These are phyloP conservation scores for Talinum fruticosum DNA, from an alignment of 148 eudicot genomes.

Conservation along the genomic window DNA sequence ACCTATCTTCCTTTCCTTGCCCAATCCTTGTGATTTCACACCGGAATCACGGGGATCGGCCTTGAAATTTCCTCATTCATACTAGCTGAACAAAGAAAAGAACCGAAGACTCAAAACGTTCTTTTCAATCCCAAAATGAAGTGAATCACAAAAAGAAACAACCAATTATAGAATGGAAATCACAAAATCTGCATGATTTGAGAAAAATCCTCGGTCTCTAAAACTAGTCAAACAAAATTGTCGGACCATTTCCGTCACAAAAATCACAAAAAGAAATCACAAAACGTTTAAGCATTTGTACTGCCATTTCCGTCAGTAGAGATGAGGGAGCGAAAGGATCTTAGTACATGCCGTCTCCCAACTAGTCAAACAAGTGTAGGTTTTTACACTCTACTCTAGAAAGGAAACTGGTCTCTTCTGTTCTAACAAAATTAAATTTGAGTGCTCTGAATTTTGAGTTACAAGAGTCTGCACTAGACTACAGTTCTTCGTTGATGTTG, in stretches of 20 bases:
- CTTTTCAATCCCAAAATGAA: background rate
- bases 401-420: constrained; percentile 29
- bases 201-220: no score
- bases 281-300: background rate
- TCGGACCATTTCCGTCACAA: no score
- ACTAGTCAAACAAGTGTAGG: background rate
- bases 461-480: constrained; percentile 36
- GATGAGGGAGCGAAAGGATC: constrained; percentile 11
- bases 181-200: background rate
- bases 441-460: constrained; percentile 28
- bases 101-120: no score
- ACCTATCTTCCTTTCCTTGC: no score
- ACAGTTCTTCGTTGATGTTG: constrained; percentile 19
- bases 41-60: no score
- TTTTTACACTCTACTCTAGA: constrained; percentile 40
- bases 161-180: no score
- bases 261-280: no score
- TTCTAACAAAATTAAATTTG: constrained; percentile 36
- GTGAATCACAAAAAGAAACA: background rate
- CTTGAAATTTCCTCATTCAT: no score
- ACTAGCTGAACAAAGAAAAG: no score
- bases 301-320: constrained; percentile 7
- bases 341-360: constrained; percentile 17
- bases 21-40: no score
- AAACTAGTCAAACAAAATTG: no score